Base-by-base conservation (phyloP, 1,284 basidiomycete genomes). In the Trametes polyzona region DNA sequence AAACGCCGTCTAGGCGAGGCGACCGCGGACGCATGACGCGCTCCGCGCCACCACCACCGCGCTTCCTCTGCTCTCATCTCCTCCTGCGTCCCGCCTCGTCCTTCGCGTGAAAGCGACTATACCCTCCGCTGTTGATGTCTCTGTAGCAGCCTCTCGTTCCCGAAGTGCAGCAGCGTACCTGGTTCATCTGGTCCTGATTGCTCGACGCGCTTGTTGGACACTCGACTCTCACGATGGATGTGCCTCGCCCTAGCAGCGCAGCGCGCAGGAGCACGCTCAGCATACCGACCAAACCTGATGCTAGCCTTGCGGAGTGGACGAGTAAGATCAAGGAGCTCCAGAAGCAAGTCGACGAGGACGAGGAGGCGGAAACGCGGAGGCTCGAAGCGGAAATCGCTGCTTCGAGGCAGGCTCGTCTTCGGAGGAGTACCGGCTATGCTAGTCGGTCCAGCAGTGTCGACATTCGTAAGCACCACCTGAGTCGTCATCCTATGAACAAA, bases 331-430 rank as follows among this genome's bases (percentile, higher is more conserved):
- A 87, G 70, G 87, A 84, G 12, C 73, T 92, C 68, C 89, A 91
- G 69, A 81, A 83, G 52, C 88, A 91, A 67, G 87, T 91, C 29
- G 90, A 92, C 63, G 84, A 84, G 17, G 87, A 90, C 62, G 89
- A 90, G 60, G 89, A 90, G 69, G 81, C 78, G 6, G 90, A 92
- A 65, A 84, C 90, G 64, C 81, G 78, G 50, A 78, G 83, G 57
- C 78, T 92, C 1, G 89, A 92, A 70, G 83, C 90, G 62, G 90
- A 92, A 71, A 92, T 92, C 60, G 79, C 79, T 46, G 81, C 86
- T 26, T 88, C 89, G 26, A 75, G 90, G 51, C 71, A 86, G 37
- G 89, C 89, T 23, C 77, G 90, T 57, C 78, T 80, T 59, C 79
- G 87, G 49, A 76, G 89, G 61, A 86, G 82, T 68, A 70, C 78